Base-by-base conservation (phyloP, 169 alveolate species). In the Plasmodium adleri region DNA sequence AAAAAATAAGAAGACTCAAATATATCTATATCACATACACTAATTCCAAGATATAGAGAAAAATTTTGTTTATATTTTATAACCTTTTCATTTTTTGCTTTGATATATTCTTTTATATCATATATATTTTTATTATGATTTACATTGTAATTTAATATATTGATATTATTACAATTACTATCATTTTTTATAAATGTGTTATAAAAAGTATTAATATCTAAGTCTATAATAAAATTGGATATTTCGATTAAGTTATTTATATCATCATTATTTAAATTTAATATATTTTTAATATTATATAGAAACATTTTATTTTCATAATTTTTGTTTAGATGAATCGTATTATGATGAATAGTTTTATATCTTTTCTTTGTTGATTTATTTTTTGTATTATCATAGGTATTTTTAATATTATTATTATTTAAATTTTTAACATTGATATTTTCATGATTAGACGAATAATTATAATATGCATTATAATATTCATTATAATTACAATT, bases 111-210 rank as follows among this genome's bases (percentile, higher is more conserved):
- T 26, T 56, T 67, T 83, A 83, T 50, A 39, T 83, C 91, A 47
- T 56, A 83, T 56, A 83, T 47, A 52, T 83, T 83, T 68, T 83
- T 83, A 68, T 59, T 83, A 32, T 83, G 72, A 43, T 63, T 26
- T 28, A 83, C 39, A 26, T 83, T 83, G 17, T 52, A 70, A 20
- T 39, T 54, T 17, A 72, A 83, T 10, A 56, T 56, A 32, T 32
- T 32, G 7, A 32, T 32, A 32, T 3, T 32, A 12, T 15, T 15
- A 56, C 12, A 10, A 10, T 56, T 22, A 12, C 20, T 56, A 56
- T 56, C n/a, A 15, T 56, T 0, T 54, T 54, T 56, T 10, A 56
- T n/a, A 56, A 22, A 60, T 8, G 28, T 32, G n/a, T n/a, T 13
- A 58, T 73, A 73, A 73, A 73, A 73, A 13, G 56, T 56, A 32